Percentiles rank a stretch among this genome's conserved stretches.
Conservation (phyloP, 345 rosid genomes). For the Ceriops decandra region DNA sequence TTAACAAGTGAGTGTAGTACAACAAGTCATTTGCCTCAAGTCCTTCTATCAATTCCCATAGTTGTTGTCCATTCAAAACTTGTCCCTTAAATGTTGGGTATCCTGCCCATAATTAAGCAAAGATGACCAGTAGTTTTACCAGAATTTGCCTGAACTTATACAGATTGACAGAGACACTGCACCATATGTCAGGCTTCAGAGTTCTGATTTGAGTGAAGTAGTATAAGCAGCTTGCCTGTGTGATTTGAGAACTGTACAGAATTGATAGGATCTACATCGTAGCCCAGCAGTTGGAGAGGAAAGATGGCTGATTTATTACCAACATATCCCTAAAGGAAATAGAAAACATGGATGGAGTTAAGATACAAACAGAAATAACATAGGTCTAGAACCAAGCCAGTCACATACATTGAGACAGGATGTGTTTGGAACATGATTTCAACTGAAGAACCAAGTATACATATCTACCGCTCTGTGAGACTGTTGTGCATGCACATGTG, state of each 20-base stretch:
- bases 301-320: conserved; percentile 98
- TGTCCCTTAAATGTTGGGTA: conserved; percentile 95
- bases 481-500: no score
- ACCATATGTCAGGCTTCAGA: conserved; percentile 36
- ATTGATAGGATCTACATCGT: conserved; percentile 93
- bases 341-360: conserved; percentile 4
- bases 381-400: conserved; percentile 2
- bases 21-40: conserved; percentile 79
- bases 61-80: conserved; percentile 81
- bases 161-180: conserved; percentile 33
- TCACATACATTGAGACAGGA: background rate
- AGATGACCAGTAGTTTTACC: conserved; percentile 6
- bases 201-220: conserved; percentile 29
- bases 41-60: conserved; percentile 87
- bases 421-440: no score
- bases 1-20: conserved; percentile 84
- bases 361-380: conserved; percentile 2
- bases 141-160: conserved; percentile 27
- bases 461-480: no score
- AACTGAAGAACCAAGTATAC: background rate
- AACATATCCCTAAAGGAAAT: conserved; percentile 72
- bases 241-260: conserved; percentile 98
- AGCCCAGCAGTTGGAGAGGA: conserved; percentile 91
- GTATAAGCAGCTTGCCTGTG: conserved; percentile 66
- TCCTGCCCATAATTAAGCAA: conserved; percentile 44